Evolutionary conservation across 2,329 filamentous ascomycete species (phyloP).

Genomic region (Pseudocercospora ulei): DNA sequence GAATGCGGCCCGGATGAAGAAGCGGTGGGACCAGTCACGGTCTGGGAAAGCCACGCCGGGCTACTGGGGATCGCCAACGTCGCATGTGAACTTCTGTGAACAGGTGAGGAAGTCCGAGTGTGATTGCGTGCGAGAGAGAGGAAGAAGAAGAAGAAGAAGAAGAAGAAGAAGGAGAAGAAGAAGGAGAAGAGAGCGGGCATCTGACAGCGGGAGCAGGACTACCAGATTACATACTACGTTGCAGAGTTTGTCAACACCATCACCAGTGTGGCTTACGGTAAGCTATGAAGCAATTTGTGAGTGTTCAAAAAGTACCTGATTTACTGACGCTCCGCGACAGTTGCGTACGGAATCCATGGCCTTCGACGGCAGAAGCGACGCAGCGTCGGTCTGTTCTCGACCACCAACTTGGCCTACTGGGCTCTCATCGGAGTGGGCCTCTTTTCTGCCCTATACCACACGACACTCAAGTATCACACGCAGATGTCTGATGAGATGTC

Average conservation of each 20-base stretch:
- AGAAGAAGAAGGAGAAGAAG: neutral
- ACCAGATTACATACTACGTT: conserved; percentile 22
- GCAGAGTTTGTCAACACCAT: conserved; percentile 29
- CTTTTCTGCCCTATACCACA: conserved; percentile 24
- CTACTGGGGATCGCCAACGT: conserved; percentile 9
- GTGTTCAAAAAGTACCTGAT: neutral
- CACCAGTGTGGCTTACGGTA: conserved; percentile 26
- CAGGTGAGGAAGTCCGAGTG: conserved; percentile 18
- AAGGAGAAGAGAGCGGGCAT: neutral
- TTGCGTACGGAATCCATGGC: conserved; percentile 25
- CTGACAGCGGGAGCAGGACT: conserved; percentile 18
- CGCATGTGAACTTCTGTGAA: conserved; percentile 23
- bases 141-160: too few relatives aligned
- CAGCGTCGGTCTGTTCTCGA: conserved; percentile 19
- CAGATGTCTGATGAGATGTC: conserved; percentile 29
- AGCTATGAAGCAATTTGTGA: neutral
- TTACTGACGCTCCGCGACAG: conserved; percentile 9
- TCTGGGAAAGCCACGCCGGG: conserved; percentile 4
- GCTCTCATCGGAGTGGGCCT: conserved; percentile 26
- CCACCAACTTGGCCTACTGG: conserved; percentile 25
- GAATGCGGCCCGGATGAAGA: too few relatives aligned
- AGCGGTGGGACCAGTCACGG: conserved; percentile 16
- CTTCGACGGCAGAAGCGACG: conserved; percentile 25
- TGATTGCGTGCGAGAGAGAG: too few relatives aligned
- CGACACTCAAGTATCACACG: conserved; percentile 26